Conservation (phyloP, 441 rosid species). For the Gossypium schwendimanii region DNA sequence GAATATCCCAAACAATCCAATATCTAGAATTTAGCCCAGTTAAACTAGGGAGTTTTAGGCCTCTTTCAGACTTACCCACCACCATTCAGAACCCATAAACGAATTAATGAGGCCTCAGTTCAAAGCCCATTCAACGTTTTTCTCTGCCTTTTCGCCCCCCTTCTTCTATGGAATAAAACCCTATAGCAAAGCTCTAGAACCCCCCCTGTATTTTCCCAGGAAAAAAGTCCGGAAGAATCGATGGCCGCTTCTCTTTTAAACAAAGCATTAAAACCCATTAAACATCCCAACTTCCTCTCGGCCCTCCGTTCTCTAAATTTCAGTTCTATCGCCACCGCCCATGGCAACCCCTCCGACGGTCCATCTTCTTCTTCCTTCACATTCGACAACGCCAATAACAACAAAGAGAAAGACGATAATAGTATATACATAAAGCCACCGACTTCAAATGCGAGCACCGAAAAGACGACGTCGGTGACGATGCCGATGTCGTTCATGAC, state of each 20-base stretch:
- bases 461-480: constrained; percentile 46
- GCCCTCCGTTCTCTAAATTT: constrained; percentile 29
- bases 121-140: neutral
- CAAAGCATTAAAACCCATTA: constrained; percentile 33
- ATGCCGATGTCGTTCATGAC: constrained; percentile 92
- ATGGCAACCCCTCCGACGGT: constrained; percentile 31
- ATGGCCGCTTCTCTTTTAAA: constrained; percentile 48
- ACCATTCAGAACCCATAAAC: neutral
- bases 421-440: constrained; percentile 37
- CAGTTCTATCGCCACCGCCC: constrained; percentile 31
- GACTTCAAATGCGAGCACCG: constrained; percentile 24
- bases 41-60: neutral
- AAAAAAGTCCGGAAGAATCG: neutral
- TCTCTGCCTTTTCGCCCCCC: neutral
- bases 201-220: neutral
- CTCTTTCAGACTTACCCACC: neutral
- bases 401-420: constrained; percentile 29
- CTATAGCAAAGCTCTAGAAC: neutral
- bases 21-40: neutral
- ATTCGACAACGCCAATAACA: constrained; percentile 19
- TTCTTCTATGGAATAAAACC: neutral
- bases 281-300: constrained; percentile 15
- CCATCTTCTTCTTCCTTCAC: constrained; percentile 40
- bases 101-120: neutral
- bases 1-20: neutral